Base-by-base conservation (phyloP, 257 asterid species). In the Vinca minor region DNA sequence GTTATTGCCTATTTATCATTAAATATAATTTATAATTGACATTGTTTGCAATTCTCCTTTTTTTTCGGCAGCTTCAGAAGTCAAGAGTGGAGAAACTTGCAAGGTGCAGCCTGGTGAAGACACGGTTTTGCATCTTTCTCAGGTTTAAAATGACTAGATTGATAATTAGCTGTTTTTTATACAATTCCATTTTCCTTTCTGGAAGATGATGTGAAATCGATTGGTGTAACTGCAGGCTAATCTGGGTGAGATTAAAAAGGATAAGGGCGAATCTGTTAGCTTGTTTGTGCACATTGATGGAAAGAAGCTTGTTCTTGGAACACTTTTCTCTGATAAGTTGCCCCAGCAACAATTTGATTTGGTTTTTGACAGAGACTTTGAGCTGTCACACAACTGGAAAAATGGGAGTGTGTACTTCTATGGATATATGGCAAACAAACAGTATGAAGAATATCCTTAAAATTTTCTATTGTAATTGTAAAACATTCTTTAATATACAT, bases 341-440 rank as follows among this genome's bases (percentile, higher is more conserved):
- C 95, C 97, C 6, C 95, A 89, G 53, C 91, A 89, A 41, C 91
- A 76, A 44, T 82, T 82, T 69, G 91, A 89, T 79, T 68, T 89
- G 70, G 78, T 80, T 10, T 86, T 89, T 60, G 85, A 81, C 21
- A 65, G 71, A 36, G 83, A 77, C 2, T 83, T 89, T 56, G 91
- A 82, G 76, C 53, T 89, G 18, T 81, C 91, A 0, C 97, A 89
- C 78, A 84, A 83, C 78, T 87, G 84, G 89, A 80, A 87, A 69
- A 76, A 44, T 76, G 97, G 97, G 32, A 85, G 84, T 49, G 89
- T 89, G 53, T 83, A 69, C 83, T 83, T 83, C 74, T 77, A 69
- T 71, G 97, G 97, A 58, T 87, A 89, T 76, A 77, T 42, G 77
- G 82, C 94, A 52, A 4, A 4, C 5, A 84, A 79, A 67, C 81